Evolutionary conservation across 2,329 filamentous ascomycete genomes (phyloP).

Genomic region (Cryphonectria naterciae): DNA sequence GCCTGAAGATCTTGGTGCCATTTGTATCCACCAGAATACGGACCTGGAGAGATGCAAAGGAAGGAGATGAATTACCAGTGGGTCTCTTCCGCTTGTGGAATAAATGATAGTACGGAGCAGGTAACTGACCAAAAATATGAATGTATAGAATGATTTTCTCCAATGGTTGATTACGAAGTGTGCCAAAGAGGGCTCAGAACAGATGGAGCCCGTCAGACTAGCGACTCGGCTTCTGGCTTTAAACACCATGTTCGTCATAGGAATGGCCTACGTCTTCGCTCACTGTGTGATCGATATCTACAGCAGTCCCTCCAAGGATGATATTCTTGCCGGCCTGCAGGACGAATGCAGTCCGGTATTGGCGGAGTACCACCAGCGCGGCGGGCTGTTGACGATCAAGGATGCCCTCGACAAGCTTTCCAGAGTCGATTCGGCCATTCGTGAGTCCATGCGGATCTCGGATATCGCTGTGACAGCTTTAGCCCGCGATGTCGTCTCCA

Average conservation of each 20-base stretch:
- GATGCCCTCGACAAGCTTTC: too few species aligned
- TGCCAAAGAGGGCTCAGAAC: background rate
- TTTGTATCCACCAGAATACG: too few species aligned
- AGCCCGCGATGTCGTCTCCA: background rate
- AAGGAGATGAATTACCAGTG: too few species aligned
- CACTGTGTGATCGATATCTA: constrained; percentile 1
- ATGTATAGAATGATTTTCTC: constrained; percentile 8
- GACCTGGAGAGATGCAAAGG: too few species aligned
- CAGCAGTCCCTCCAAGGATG: background rate
- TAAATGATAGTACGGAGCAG: too few species aligned
- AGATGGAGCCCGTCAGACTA: background rate
- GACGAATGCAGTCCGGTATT: background rate
- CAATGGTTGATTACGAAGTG: constrained; percentile 4
- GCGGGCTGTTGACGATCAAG: too few species aligned
- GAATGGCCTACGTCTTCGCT: background rate
- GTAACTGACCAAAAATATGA: background rate
- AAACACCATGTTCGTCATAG: background rate
- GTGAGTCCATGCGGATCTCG: constrained; percentile 13
- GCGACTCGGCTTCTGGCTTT: constrained; percentile 2
- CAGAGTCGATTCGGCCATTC: constrained; percentile 12
- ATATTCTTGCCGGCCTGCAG: background rate
- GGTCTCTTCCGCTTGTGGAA: too few species aligned
- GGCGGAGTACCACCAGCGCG: too few species aligned
- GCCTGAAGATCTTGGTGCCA: background rate
- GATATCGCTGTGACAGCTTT: background rate